These are phyloP conservation scores for Lactarius trivialis DNA, from an alignment of 768 basidiomycete species.

Conservation along the genomic window DNA sequence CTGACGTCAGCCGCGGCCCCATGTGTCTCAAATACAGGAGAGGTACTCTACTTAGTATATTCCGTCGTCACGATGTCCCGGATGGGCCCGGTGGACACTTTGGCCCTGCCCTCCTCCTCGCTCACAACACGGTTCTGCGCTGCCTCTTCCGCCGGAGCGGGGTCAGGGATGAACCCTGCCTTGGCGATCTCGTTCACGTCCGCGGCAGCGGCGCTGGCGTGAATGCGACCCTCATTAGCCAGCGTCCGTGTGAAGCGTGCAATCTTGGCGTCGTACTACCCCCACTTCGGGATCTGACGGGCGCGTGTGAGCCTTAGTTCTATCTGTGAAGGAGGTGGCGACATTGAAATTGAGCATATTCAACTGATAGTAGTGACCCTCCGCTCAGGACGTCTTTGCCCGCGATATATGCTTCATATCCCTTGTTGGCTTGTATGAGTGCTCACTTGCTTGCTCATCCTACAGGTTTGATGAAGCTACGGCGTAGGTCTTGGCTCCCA, in stretches of 20 bases:
- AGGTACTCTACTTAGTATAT: too few species aligned
- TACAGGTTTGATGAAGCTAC: too few species aligned
- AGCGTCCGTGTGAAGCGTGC: constrained; percentile 71
- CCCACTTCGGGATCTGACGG: constrained; percentile 96
- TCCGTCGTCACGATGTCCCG: too few species aligned
- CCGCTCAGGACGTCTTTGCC: too few species aligned
- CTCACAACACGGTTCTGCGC: not conserved
- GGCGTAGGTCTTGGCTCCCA: too few species aligned
- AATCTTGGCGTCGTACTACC: constrained; percentile 87
- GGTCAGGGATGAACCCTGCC: constrained; percentile 31
- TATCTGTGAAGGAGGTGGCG: constrained; percentile 51
- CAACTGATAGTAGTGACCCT: too few species aligned
- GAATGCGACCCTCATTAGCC: constrained; percentile 63
- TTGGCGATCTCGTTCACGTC: constrained; percentile 64
- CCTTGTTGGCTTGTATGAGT: too few species aligned
- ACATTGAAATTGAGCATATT: not conserved
- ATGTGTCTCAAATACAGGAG: too few species aligned
- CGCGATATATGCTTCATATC: too few species aligned
- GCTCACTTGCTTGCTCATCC: too few species aligned
- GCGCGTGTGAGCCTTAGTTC: constrained; percentile 93
- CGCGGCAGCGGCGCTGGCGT: constrained; percentile 57
- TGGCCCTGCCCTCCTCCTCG: not conserved
- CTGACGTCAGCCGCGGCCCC: too few species aligned
- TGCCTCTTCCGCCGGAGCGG: not conserved
- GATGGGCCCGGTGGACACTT: not conserved